phyloP scores from a whole-genome alignment of 2,329 filamentous ascomycete species.

The Sodiomyces alkalinus region DNA sequence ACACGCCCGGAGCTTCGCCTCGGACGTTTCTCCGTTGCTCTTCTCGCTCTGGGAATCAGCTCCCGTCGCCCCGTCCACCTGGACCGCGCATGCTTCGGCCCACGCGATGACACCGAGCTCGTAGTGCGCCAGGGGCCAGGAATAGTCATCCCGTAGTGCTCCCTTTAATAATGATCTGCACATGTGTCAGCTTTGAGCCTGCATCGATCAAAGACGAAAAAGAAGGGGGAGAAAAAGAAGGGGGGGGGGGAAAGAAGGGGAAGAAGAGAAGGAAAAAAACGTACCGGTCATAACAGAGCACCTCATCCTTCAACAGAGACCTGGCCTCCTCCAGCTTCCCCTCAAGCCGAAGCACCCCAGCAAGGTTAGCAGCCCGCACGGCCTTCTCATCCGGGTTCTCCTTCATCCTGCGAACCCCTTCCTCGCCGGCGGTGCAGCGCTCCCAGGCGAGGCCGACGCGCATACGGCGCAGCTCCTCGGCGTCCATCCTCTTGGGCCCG shows the following conservation, averaged over 20 bases:
- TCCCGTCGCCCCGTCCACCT: conserved; percentile 9
- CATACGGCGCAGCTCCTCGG: conserved; percentile 46
- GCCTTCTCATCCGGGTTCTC: conserved; percentile 45
- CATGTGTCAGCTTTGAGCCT: not conserved
- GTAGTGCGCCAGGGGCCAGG: conserved; percentile 62
- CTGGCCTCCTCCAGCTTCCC: conserved; percentile 50
- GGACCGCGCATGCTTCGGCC: conserved; percentile 42
- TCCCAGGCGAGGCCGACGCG: conserved; percentile 48
- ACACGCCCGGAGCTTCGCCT: too few relatives aligned
- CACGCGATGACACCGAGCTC: conserved; percentile 75
- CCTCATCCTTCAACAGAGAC: conserved; percentile 42
- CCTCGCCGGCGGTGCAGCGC: conserved; percentile 36
- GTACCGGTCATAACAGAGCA: conserved; percentile 50
- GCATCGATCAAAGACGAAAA: not conserved
- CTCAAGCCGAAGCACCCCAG: conserved; percentile 49
- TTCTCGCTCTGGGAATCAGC: conserved; percentile 9
- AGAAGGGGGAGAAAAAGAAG: too few relatives aligned
- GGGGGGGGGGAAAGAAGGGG: too few relatives aligned
- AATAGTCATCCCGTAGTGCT: conserved; percentile 51
- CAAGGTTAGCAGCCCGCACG: conserved; percentile 50
- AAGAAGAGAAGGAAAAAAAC: conserved; percentile 12
- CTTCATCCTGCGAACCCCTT: conserved; percentile 27
- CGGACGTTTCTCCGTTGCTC: too few relatives aligned
- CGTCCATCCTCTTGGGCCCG: conserved; percentile 66
- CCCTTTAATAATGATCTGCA: conserved; percentile 33